Evolutionary conservation across 768 basidiomycete species (phyloP), one percentile per base, ranked within the genome.

Genomic region (Nevesoporus exiguus): DNA sequence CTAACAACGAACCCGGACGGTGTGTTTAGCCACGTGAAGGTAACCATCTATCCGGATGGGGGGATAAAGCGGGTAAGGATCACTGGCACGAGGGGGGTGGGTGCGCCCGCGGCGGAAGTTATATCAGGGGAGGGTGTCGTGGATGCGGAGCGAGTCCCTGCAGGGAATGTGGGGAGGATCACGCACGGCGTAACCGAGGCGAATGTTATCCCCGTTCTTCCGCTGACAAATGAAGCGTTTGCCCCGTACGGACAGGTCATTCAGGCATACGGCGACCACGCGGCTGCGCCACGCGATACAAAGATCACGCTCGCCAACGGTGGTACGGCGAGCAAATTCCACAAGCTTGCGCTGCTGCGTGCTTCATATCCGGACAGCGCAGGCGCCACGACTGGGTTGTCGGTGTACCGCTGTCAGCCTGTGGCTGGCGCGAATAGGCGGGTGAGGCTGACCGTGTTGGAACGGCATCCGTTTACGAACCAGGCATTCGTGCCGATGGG

Each of bases 401-500:
- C 92, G 0, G 84, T 98, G 17, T 99, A 92, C 71, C 77, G 92
- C 39, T 91, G 91, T 67, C 80, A 85, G 46, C 86, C 80, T 72
- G 33, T 64, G 74, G 25, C 55, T 29, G 72, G 75, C 9, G 65
- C 71, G 30, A 76, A 77, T 27, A 80, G 81, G 19, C 73, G 71
- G 19, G 80, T 84, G 62, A 77, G 76, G 55, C 71, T 98, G 56
- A 79, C 78, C 58, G 78, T 85, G n/a, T 74, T 98, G 56, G 97
- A 99, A 71, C 79, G 95, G 29, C 97, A 99, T 65, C 80, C 85
- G 27, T 88, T 79, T 68, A 95, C 90, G 13, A 96, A 87, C 60
- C 96, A 98, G 68, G 86, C 89, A 7, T 98, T 98, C 70, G 81
- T 98, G 52, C 96, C 97, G 9, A 93, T 98, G 91, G 91, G 93